Conservation (phyloP, 1,284 basidiomycete species). For the Cryptococcus hybrid region DNA sequence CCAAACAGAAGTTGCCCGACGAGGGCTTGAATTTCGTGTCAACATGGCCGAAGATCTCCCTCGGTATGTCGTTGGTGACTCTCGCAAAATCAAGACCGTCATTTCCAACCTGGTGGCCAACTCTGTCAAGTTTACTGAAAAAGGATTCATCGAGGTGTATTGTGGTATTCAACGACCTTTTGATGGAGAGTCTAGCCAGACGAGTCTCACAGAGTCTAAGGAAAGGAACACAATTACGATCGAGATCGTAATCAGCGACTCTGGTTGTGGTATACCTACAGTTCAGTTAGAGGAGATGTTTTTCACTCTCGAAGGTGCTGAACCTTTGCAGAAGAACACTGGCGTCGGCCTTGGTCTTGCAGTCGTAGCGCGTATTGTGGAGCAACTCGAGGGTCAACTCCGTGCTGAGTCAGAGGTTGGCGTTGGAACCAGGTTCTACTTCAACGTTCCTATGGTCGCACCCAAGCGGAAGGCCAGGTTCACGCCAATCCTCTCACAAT, state of each 20-base stretch:
- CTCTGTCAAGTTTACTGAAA: constrained; percentile 73
- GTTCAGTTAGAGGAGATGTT: constrained; percentile 78
- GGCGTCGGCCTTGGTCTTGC: constrained; percentile 67
- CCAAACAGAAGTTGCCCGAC: constrained; percentile 66
- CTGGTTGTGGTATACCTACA: constrained; percentile 71
- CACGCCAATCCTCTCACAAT: background rate
- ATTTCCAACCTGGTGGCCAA: constrained; percentile 83
- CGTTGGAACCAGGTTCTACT: constrained; percentile 66
- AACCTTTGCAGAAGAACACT: constrained; percentile 49
- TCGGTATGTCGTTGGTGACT: constrained; percentile 64
- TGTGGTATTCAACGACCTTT: constrained; percentile 52
- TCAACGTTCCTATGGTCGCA: constrained; percentile 39
- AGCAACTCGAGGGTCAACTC: constrained; percentile 74
- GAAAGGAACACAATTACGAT: constrained; percentile 53
- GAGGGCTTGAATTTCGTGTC: constrained; percentile 64
- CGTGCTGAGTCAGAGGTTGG: constrained; percentile 70
- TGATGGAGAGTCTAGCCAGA: constrained; percentile 6
- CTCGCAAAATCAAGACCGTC: constrained; percentile 73
- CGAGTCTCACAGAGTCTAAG: background rate
- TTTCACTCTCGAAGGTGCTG: constrained; percentile 81
- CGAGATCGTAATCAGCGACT: constrained; percentile 73
- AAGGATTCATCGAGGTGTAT: constrained; percentile 65
- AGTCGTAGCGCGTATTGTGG: constrained; percentile 77
- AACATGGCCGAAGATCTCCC: constrained; percentile 59
- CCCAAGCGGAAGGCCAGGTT: constrained; percentile 5